These are phyloP conservation scores for Coprinopsis cinerea DNA, from an alignment of 768 basidiomycete species.

Conservation along the genomic window DNA sequence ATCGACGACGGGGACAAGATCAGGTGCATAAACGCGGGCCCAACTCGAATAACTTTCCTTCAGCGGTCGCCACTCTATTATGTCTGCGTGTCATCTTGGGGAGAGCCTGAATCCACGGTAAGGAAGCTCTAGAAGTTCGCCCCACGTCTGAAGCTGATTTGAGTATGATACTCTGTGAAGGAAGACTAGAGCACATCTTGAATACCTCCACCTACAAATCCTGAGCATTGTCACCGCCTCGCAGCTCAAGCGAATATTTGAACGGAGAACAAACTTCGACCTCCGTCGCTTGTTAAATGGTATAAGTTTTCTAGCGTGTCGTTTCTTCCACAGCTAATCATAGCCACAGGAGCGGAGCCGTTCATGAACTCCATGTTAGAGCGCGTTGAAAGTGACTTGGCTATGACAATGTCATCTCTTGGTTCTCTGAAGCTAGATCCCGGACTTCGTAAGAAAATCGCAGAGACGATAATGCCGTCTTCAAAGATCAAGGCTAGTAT, in stretches of 20 bases:
- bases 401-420: constrained; percentile 75
- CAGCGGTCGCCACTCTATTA: constrained; percentile 88
- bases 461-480: constrained; percentile 73
- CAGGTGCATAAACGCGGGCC: constrained; percentile 78
- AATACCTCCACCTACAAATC: constrained; percentile 92
- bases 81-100: constrained; percentile 87
- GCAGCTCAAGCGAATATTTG: constrained; percentile 82
- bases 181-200: constrained; percentile 89
- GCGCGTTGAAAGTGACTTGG: constrained; percentile 72
- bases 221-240: constrained; percentile 82
- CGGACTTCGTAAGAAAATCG: constrained; percentile 63
- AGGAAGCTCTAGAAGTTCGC: constrained; percentile 1
- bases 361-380: constrained; percentile 70
- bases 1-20: constrained; percentile 86
- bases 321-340: not conserved
- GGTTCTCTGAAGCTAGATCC: constrained; percentile 76
- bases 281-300: constrained; percentile 70
- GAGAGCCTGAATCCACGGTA: constrained; percentile 94
- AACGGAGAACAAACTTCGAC: constrained; percentile 89
- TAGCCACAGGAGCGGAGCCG: constrained; percentile 63
- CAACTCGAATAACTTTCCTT: constrained; percentile 80
- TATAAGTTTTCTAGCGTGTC: constrained; percentile 16
- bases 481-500: constrained; percentile 68
- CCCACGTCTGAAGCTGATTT: constrained; percentile 8
- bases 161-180: constrained; percentile 42